Percentiles rank a stretch among this genome's conserved stretches.
phyloP scores from a whole-genome alignment of 768 basidiomycete genomes.

The Neoboletus subvelutipes region DNA sequence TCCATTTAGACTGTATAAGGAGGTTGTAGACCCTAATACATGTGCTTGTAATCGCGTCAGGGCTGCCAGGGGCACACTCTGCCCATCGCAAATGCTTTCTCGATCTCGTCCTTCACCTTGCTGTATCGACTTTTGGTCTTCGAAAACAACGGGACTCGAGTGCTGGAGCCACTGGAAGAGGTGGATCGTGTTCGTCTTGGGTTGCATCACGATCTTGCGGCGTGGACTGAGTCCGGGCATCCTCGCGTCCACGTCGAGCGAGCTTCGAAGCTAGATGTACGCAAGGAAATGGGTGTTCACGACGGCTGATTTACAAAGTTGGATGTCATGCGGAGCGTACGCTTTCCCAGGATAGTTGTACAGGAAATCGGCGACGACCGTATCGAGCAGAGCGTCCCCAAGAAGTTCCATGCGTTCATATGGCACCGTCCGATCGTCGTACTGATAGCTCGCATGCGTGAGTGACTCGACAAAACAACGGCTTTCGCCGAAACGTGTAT shows the following conservation, averaged over 20 bases:
- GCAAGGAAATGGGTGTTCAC: constrained; percentile 76
- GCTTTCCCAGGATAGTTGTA: constrained; percentile 64
- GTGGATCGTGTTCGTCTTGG: constrained; percentile 46
- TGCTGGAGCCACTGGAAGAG: constrained; percentile 76
- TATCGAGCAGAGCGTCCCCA: constrained; percentile 73
- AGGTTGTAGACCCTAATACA: too few relatives aligned
- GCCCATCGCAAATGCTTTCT: constrained; percentile 42
- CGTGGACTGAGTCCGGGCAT: constrained; percentile 47
- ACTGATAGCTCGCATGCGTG: constrained; percentile 68
- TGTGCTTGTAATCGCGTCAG: constrained; percentile 72
- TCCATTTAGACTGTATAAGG: too few relatives aligned
- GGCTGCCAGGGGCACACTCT: constrained; percentile 65
- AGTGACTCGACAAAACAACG: constrained; percentile 73
- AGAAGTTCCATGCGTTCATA: constrained; percentile 82
- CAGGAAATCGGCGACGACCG: constrained; percentile 68
- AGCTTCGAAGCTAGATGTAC: constrained; percentile 57
- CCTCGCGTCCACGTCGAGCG: constrained; percentile 40
- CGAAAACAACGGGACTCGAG: constrained; percentile 57
- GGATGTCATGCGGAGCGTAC: constrained; percentile 68
- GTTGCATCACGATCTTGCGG: constrained; percentile 35
- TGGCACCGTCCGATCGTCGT: constrained; percentile 56
- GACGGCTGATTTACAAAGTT: constrained; percentile 62
- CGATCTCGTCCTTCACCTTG: constrained; percentile 48
- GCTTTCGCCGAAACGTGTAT: constrained; percentile 61
- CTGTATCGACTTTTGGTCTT: constrained; percentile 62